Base-by-base conservation (phyloP, 495 filamentous ascomycete genomes). In the Talaromyces liani region DNA sequence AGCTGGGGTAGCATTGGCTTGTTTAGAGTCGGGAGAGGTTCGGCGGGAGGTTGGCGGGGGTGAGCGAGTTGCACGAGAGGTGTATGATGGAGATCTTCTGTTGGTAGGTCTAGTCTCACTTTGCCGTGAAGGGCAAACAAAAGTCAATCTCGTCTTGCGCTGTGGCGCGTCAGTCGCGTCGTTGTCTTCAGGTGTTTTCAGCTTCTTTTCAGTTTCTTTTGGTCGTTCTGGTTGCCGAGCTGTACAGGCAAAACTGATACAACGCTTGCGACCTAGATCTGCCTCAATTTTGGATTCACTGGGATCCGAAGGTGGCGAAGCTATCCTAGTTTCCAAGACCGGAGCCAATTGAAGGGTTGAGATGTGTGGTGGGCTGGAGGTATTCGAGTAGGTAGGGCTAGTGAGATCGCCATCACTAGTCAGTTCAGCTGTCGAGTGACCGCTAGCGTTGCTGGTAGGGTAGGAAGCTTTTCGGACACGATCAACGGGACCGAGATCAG, bases 341-440 rank as follows among this genome's bases (percentile, higher is more conserved):
- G 73, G 68, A 9, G 56, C 27, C 25, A 64, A n/a, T 6, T 49
- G 29, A 61, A 75, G 64, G 22, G 71, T 71, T 34, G 80, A 70
- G 0, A 87, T 85, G 5, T 85, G 73, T 27, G 91, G 92, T 9
- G 94, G 94, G 70, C 94, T 98, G 6, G 93, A 91, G 12, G 92
- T 91, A 70, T 84, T 91, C 58, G 91, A 89, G 24, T 92, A 79
- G n/a, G 91, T 86, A 51, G 94, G 92, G 67, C 92, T 95, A n/a
- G 92, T 96, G 47, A 91, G 75, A 55, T 91, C 93, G 45, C 89
- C 94, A 70, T 96, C 94, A 74, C 92, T 96, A 29, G 91, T 97
- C 60, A 96, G 79, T 65, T 96, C 93, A 25, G 87, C 87, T 2
- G 90, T 92, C 14, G 93, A 96, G 56, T 89, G 78, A 61, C 85